Percentiles rank a stretch among this genome's conserved stretches.
Conservation (phyloP, 139 green algal species). For the Edaphochlamys debaryana region DNA sequence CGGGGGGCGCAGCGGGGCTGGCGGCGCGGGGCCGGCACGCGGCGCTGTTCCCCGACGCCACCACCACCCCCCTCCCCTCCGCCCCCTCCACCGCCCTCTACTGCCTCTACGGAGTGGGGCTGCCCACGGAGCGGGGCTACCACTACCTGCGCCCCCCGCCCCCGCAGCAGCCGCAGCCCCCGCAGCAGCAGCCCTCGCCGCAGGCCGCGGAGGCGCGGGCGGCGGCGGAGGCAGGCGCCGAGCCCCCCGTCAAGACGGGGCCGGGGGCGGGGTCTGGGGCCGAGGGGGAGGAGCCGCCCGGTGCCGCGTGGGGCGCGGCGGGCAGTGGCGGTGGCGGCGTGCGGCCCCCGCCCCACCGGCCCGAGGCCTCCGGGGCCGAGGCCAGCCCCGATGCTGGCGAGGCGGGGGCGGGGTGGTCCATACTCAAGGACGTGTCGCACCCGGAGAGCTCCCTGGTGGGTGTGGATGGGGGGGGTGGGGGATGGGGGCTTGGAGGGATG, state of each 20-base stretch:
- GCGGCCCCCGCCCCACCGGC: too few relatives aligned
- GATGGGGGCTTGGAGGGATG: not conserved
- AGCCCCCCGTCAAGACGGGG: too few relatives aligned
- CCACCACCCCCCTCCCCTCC: slow-evolving; percentile 66
- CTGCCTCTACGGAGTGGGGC: slow-evolving; percentile 80
- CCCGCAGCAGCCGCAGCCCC: not conserved
- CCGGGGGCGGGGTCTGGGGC: not conserved
- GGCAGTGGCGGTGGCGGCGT: too few relatives aligned
- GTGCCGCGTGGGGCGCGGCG: not conserved
- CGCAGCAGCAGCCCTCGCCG: not conserved
- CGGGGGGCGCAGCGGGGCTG: too few relatives aligned
- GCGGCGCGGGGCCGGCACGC: not conserved
- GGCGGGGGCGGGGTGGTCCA: slow-evolving; percentile 26
- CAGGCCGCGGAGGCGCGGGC: not conserved
- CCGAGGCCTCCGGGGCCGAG: not conserved
- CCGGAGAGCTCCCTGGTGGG: slow-evolving; percentile 11
- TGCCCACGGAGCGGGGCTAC: slow-evolving; percentile 78
- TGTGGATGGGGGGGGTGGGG: not conserved
- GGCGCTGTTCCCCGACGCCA: slow-evolving; percentile 47
- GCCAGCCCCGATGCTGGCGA: slow-evolving; percentile 18
- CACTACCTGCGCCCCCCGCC: slow-evolving; percentile 57
- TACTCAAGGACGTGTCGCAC: slow-evolving; percentile 30
- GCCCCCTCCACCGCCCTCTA: slow-evolving; percentile 70
- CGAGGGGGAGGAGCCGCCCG: not conserved
- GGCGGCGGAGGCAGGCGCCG: not conserved